A percentile compares a stretch with the other conserved stretches of the same genome.
Conservation (phyloP, 2,329 filamentous ascomycete species). For the Claviceps lovelessii region DNA sequence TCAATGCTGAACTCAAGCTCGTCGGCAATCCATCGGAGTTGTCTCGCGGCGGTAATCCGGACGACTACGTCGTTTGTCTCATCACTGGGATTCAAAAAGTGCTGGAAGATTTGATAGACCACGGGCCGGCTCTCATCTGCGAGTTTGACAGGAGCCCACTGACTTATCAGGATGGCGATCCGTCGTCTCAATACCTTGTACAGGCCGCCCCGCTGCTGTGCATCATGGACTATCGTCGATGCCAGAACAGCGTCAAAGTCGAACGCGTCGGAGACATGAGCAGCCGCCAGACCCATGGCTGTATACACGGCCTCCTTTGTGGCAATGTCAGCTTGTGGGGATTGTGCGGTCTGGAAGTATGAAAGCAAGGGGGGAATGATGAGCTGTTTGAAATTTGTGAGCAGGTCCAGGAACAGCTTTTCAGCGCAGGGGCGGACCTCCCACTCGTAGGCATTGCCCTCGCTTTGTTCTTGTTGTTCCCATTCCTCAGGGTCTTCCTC, state of each 20-base stretch:
- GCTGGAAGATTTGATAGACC: slow-evolving; percentile 79
- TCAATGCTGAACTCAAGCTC: slow-evolving; percentile 69
- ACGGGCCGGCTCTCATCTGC: slow-evolving; percentile 52
- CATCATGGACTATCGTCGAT: slow-evolving; percentile 62
- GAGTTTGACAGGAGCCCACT: slow-evolving; percentile 76
- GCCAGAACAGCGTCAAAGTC: slow-evolving; percentile 74
- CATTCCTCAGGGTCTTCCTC: slow-evolving; percentile 90
- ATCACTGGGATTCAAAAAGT: slow-evolving; percentile 67
- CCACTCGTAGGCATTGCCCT: slow-evolving; percentile 79
- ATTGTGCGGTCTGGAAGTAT: slow-evolving; percentile 69
- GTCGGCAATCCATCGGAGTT: slow-evolving; percentile 66
- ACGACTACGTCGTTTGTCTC: slow-evolving; percentile 81
- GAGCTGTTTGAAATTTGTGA: slow-evolving; percentile 75
- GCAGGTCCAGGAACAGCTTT: slow-evolving; percentile 81
- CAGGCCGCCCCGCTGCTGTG: slow-evolving; percentile 44
- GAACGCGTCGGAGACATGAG: slow-evolving; percentile 56
- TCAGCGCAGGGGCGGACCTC: slow-evolving; percentile 85
- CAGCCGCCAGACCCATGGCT: slow-evolving; percentile 72
- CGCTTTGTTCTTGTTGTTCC: slow-evolving; percentile 78
- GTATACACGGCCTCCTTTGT: slow-evolving; percentile 92
- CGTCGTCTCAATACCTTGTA: slow-evolving; percentile 77
- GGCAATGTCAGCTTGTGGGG: slow-evolving; percentile 51
- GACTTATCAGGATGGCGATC: slow-evolving; percentile 74
- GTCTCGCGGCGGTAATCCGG: slow-evolving; percentile 74
- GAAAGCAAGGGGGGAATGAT: slow-evolving; percentile 64